These are phyloP conservation scores for Pseudevernia furfuracea DNA, from an alignment of 495 filamentous ascomycete genomes.

Conservation along the genomic window DNA sequence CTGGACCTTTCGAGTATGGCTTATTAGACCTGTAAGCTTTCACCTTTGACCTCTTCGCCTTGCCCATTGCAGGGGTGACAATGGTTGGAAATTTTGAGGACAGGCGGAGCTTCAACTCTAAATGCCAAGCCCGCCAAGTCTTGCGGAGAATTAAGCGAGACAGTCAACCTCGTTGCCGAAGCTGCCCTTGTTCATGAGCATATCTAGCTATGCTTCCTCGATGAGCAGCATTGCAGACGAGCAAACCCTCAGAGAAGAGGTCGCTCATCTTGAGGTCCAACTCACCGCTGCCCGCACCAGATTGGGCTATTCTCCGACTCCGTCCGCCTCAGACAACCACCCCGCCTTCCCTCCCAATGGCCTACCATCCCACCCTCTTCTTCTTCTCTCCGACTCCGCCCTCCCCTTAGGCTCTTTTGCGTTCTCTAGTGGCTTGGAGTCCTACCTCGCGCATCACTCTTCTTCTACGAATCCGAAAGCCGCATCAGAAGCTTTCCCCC, in stretches of 20 bases:
- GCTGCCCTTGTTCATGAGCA: too few species aligned
- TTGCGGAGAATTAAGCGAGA: too few species aligned
- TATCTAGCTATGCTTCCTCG: constrained; percentile 6
- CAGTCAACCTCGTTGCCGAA: too few species aligned
- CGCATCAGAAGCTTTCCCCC: constrained; percentile 46
- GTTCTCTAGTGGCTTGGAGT: constrained; percentile 90
- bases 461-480: constrained; percentile 37
- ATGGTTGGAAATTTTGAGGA: not conserved
- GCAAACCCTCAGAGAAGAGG: constrained; percentile 42
- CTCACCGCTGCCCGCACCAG: constrained; percentile 33
- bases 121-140: not conserved
- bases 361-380: constrained; percentile 60
- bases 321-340: constrained; percentile 12
- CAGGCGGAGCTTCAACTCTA: not conserved
- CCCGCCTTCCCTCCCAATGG: constrained; percentile 1
- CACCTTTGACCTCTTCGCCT: constrained; percentile 21
- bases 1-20: constrained; percentile 14
- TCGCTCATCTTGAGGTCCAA: constrained; percentile 44
- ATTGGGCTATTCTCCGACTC: constrained; percentile 16
- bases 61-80: constrained; percentile 19
- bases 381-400: constrained; percentile 91
- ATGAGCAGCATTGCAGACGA: constrained; percentile 23
- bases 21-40: not conserved
- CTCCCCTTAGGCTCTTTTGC: constrained; percentile 95
- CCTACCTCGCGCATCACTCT: constrained; percentile 74